These are phyloP conservation scores for Lunasporangiospora selenospora DNA, from an alignment of 192 early-diverging fungal genomes.

Conservation along the genomic window DNA sequence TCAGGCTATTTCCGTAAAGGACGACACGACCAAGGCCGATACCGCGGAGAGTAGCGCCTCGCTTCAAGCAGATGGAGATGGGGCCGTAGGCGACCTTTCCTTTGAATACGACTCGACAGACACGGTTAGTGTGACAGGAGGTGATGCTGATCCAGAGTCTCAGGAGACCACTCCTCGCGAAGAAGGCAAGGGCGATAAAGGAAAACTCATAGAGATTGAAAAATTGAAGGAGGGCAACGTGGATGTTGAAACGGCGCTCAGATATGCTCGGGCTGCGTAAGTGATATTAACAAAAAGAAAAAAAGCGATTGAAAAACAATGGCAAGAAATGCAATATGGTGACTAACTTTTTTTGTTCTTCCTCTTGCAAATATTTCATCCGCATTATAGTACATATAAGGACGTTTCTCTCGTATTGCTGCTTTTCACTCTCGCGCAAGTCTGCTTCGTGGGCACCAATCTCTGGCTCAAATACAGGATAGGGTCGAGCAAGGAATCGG, in stretches of 20 bases:
- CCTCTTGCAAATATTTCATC: too few species aligned
- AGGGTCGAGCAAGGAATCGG: constrained; percentile 43
- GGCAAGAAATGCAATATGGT: too few species aligned
- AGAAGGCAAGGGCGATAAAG: background rate
- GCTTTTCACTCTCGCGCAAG: constrained; percentile 50
- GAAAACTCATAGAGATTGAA: constrained; percentile 17
- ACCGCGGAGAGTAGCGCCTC: too few species aligned
- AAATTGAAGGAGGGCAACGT: constrained; percentile 21
- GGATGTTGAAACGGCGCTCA: constrained; percentile 16
- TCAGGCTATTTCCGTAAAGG: too few species aligned
- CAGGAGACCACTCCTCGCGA: constrained; percentile 45
- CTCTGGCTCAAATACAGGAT: constrained; percentile 72
- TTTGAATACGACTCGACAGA: too few species aligned
- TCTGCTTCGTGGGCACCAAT: constrained; percentile 54
- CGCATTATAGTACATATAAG: constrained; percentile 19
- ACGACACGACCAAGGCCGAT: too few species aligned
- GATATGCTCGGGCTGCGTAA: constrained; percentile 28
- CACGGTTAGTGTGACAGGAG: too few species aligned
- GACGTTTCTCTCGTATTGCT: constrained; percentile 54
- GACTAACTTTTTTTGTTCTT: constrained; percentile 64
- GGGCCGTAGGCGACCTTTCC: too few species aligned
- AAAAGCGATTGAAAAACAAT: too few species aligned
- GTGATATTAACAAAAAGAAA: background rate
- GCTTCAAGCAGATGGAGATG: too few species aligned
- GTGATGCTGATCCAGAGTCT: too few species aligned